These are phyloP conservation scores for Cerrena zonata DNA, from an alignment of 1,284 basidiomycete genomes.

Conservation along the genomic window DNA sequence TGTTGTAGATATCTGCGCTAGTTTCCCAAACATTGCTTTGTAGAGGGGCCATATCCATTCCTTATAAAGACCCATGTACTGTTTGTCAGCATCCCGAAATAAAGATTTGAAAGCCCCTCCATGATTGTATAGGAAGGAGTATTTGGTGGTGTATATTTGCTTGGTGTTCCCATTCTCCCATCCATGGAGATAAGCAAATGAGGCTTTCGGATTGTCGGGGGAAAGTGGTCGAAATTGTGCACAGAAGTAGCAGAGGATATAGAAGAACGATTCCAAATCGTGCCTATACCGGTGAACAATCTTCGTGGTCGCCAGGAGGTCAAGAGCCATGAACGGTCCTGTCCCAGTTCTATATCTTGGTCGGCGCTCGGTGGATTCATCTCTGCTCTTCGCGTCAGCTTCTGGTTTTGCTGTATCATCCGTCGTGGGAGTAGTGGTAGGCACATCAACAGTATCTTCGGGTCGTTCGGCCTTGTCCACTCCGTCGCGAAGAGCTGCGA, in stretches of 20 bases:
- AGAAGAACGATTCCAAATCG: slow-evolving; percentile 6
- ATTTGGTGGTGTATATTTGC: neutral
- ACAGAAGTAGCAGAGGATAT: neutral
- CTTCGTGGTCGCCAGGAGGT: neutral
- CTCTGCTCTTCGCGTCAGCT: neutral
- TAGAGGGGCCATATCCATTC: neutral
- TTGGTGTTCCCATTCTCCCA: neutral
- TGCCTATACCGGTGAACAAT: neutral
- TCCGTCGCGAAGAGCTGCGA: neutral
- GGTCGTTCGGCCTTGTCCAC: neutral
- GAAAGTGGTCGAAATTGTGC: neutral
- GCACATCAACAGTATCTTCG: neutral
- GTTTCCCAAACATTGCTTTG: too few species aligned
- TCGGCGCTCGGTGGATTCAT: neutral
- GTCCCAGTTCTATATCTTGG: slow-evolving; percentile 2
- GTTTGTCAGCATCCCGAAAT: neutral
- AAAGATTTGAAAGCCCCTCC: neutral
- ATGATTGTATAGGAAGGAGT: neutral
- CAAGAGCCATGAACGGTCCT: slow-evolving; percentile 7
- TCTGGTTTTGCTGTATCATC: neutral
- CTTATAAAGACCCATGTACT: neutral
- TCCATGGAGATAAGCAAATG: neutral
- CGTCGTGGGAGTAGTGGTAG: neutral
- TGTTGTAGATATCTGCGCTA: too few species aligned
- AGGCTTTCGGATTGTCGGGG: neutral